A percentile compares a stretch with the other conserved stretches of the same genome.
These are phyloP conservation scores for Auricularia auricula-judae DNA, from an alignment of 768 basidiomycete species.

Conservation along the genomic window DNA sequence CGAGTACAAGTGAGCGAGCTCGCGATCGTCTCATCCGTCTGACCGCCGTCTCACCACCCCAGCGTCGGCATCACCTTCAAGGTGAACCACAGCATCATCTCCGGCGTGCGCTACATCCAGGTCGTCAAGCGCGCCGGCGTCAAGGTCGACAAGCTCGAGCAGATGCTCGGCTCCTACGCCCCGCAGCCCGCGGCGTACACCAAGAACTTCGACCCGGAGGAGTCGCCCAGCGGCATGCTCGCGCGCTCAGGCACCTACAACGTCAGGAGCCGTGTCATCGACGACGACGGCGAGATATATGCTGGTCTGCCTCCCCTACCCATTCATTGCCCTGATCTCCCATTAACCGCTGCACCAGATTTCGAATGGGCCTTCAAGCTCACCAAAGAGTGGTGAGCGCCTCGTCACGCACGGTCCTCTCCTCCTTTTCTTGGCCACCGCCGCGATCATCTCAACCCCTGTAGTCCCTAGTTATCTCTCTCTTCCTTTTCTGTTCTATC, in stretches of 20 bases:
- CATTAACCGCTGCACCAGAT: slow-evolving; percentile 29
- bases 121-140: slow-evolving; percentile 72
- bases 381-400: slow-evolving; percentile 73
- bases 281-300: slow-evolving; percentile 77
- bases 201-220: slow-evolving; percentile 67
- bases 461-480: background rate
- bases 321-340: background rate
- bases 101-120: slow-evolving; percentile 83
- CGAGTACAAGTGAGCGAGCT: slow-evolving; percentile 61
- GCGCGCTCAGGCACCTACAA: slow-evolving; percentile 72
- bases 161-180: slow-evolving; percentile 93
- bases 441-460: background rate
- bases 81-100: slow-evolving; percentile 84
- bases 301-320: slow-evolving; percentile 40
- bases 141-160: slow-evolving; percentile 81
- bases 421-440: background rate
- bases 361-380: slow-evolving; percentile 90
- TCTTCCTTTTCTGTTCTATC: background rate
- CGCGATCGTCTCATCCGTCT: slow-evolving; percentile 3
- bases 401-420: background rate
- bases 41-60: background rate
- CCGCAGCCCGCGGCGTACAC: slow-evolving; percentile 58
- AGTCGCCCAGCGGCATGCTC: slow-evolving; percentile 62
- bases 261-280: slow-evolving; percentile 73
- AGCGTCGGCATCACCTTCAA: slow-evolving; percentile 76